Evolutionary conservation across 2,329 filamentous ascomycete species (phyloP).

Genomic region (Epichloe elymi): DNA sequence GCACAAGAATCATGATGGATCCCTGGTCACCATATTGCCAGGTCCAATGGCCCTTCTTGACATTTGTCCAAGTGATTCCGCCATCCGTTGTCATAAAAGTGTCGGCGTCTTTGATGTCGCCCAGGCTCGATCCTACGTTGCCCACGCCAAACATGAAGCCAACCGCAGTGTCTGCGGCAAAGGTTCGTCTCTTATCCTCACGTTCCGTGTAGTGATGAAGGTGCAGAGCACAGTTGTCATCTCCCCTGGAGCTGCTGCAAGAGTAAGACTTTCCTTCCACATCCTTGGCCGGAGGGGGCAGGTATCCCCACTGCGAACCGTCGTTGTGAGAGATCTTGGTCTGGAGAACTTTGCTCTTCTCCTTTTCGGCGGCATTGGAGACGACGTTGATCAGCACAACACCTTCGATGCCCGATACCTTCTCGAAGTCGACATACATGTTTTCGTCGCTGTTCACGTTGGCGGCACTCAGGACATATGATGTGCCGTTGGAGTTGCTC

Average conservation of each 20-base stretch:
- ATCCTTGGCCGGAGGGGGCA: constrained; percentile 63
- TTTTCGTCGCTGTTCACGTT: constrained; percentile 66
- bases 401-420: constrained; percentile 83
- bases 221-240: constrained; percentile 68
- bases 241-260: constrained; percentile 49
- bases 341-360: constrained; percentile 73
- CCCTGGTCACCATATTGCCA: constrained; percentile 97
- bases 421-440: constrained; percentile 91
- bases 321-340: constrained; percentile 96
- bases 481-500: constrained; percentile 96
- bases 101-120: constrained; percentile 56
- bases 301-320: constrained; percentile 70
- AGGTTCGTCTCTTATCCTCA: constrained; percentile 67
- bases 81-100: constrained; percentile 88
- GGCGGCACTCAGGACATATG: constrained; percentile 72
- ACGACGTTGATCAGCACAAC: constrained; percentile 81
- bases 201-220: constrained; percentile 94
- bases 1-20: constrained; percentile 78
- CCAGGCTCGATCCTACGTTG: constrained; percentile 68
- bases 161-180: constrained; percentile 75
- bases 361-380: constrained; percentile 56
- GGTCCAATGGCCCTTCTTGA: constrained; percentile 77
- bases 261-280: constrained; percentile 56
- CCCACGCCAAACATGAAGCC: constrained; percentile 85
- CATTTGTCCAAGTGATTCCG: constrained; percentile 75